Evolutionary conservation across 169 alveolate genomes (phyloP).

Genomic region (Cryptosporidium canis): DNA sequence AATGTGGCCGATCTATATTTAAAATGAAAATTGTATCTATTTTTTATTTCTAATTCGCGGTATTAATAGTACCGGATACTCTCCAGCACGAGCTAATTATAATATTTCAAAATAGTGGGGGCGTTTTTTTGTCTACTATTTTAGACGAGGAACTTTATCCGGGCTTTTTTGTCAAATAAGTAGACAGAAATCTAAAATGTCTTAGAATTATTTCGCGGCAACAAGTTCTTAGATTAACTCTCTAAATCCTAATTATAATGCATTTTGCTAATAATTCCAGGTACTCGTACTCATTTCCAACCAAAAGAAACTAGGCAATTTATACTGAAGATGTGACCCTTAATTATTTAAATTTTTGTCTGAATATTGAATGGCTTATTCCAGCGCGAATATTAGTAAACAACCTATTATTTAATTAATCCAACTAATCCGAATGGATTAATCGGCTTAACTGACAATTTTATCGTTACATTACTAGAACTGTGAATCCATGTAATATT

Average conservation of each 20-base stretch:
- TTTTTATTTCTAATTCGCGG: constrained; percentile 68
- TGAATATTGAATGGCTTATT: too few species aligned
- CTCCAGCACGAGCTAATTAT: constrained; percentile 72
- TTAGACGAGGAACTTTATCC: constrained; percentile 70
- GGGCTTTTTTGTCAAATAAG: constrained; percentile 27
- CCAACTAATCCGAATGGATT: too few species aligned
- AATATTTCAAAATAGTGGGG: constrained; percentile 43
- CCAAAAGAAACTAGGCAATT: too few species aligned
- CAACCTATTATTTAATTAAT: too few species aligned
- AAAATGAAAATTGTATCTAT: constrained; percentile 54
- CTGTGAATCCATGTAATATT: too few species aligned
- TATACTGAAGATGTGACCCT: too few species aligned
- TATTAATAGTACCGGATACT: constrained; percentile 72
- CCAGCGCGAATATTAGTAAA: too few species aligned
- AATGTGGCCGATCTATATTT: constrained; percentile 68
- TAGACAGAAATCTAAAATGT: constrained; percentile 67
- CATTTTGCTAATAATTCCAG: too few species aligned
- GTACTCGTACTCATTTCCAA: too few species aligned
- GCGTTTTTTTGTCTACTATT: constrained; percentile 65
- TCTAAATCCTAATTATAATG: neutral
- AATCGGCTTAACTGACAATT: too few species aligned
- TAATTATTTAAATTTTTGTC: too few species aligned
- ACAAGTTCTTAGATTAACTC: constrained; percentile 4
- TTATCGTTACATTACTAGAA: too few species aligned
- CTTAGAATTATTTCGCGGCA: neutral